These are phyloP conservation scores for Fusarium subtropicale DNA, from an alignment of 2,329 filamentous ascomycete species.

Conservation along the genomic window DNA sequence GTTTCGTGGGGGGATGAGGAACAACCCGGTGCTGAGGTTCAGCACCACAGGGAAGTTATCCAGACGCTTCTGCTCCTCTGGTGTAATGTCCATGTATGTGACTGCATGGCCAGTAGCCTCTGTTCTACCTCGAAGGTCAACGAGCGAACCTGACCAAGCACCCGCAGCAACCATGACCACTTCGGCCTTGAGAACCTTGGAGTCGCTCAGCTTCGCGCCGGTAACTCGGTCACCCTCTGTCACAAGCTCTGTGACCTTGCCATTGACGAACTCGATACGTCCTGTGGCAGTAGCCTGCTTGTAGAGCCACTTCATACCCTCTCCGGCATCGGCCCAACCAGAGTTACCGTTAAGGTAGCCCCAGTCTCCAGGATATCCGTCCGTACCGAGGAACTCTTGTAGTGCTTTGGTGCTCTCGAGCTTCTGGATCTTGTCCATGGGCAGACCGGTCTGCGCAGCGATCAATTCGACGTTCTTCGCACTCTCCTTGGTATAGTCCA, in stretches of 20 bases:
- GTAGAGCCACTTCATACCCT: conserved; percentile 74
- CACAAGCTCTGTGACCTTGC: conserved; percentile 59
- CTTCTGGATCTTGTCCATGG: conserved; percentile 56
- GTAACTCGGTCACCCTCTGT: conserved; percentile 57
- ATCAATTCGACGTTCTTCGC: conserved; percentile 70
- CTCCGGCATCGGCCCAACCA: conserved; percentile 85
- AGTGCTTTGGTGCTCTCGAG: conserved; percentile 61
- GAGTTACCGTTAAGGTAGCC: conserved; percentile 80
- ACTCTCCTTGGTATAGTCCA: conserved; percentile 70
- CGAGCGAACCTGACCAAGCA: conserved; percentile 83
- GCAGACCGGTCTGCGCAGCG: conserved; percentile 54
- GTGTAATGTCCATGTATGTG: conserved; percentile 79
- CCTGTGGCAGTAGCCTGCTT: conserved; percentile 64
- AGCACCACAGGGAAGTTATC: conserved; percentile 76
- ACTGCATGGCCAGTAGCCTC: conserved; percentile 86
- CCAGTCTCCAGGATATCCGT: conserved; percentile 68
- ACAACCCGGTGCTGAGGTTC: conserved; percentile 77
- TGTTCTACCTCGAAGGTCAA: conserved; percentile 81
- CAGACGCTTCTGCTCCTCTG: conserved; percentile 75
- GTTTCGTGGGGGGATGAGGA: conserved; percentile 76
- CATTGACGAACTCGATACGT: conserved; percentile 67
- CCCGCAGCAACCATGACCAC: conserved; percentile 85
- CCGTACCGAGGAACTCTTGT: conserved; percentile 58
- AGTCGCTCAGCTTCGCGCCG: conserved; percentile 62
- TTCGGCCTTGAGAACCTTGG: conserved; percentile 65